Base-by-base conservation (phyloP, 768 basidiomycete species). In the Pholiota conissans region DNA sequence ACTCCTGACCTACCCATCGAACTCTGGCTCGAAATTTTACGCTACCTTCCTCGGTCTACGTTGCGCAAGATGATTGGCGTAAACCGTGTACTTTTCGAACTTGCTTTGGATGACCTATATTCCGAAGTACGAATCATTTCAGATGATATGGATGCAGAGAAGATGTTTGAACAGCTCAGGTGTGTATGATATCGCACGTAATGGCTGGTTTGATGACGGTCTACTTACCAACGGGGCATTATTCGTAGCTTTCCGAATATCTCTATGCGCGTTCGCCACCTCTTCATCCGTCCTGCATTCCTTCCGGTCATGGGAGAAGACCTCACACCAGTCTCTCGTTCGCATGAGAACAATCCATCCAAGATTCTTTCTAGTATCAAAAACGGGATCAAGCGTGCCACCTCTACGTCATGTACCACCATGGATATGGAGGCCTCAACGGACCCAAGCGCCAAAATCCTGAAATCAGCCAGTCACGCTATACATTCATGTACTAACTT, bases 31-130 rank as follows among this genome's bases (percentile, higher is more conserved):
- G 65, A 69, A 30, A 63, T 69, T 14, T 58, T 69, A 11, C 50
- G 59, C 2, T 67, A 67, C 57, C 59, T 68, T 16, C 68, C 67
- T 16, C 61, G 60, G 10, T 46, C 49, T 16, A 49, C 53, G 3
- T 29, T 65, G 7, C 60, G 61, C 24, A 69, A 60, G 53, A 56
- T 69, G 59, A 62, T 70, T 35, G 67, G 70, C 8, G 52, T 71
- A 16, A 73, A 66, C 39, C 63, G 69, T 16, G 37, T 48, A 5
- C 62, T 73, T 9, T 73, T 71, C 48, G 65, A 70, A 39, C 56
- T 73, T 27, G 72, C 65, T 1, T 56, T 71, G 56, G 52, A 69
- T 32, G 66, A 71, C 39, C 59, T 68, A 14, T 73, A 71, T 50
- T 55, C 60, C 26, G 68, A 71, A 46, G 49, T 71, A 18, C 51